Base-by-base conservation (phyloP, 2,329 filamentous ascomycete genomes). In the Colletotrichum sidae region DNA sequence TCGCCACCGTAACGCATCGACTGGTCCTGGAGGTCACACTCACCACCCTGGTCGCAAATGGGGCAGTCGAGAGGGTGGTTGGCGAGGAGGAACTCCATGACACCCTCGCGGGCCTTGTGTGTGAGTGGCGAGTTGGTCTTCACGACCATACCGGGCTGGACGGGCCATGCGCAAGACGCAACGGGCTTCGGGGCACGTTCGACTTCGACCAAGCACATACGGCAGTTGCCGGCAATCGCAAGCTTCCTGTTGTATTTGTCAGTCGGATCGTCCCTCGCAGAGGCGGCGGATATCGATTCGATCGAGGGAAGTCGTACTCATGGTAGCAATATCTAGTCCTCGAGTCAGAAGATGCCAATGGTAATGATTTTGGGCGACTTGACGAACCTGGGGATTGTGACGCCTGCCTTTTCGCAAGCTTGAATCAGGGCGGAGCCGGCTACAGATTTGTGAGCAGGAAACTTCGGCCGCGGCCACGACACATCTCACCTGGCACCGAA, bases 141-240 rank as follows among this genome's bases (percentile, higher is more conserved):
- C 74, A 99, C 96, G 56, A 97, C 94, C 96, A 99, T 99, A 68
- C 96, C 96, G 60, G 96, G 93, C 80, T 97, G 94, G 72, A 98
- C 96, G 56, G 96, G 96, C 96, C 96, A 99, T 72, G 96, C 96
- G 81, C 96, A 99, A 69, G 96, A 99, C 73, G 96, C 96, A 62
- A 98, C 94, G 67, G 96, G 96, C 83, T 99, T 99, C 65, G 96
- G 96, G 67, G 93, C 92, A 81, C 90, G 89, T 84, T 98, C 96
- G 71, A 99, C 96, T 85, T 99, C 96, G 76, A 99, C 96, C 76
- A 99, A 84, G 82, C 96, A 99, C 96, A 99, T 99, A 84, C 96
- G 94, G 81, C 96, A 99, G 83, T 98, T 99, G 81, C 96, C 96
- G 75, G 96, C 96, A 86, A 99, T 97, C 91, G 97, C 94, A 72